Evolutionary conservation across 139 green algal genomes (phyloP).

Genomic region (Closterium sp.): DNA sequence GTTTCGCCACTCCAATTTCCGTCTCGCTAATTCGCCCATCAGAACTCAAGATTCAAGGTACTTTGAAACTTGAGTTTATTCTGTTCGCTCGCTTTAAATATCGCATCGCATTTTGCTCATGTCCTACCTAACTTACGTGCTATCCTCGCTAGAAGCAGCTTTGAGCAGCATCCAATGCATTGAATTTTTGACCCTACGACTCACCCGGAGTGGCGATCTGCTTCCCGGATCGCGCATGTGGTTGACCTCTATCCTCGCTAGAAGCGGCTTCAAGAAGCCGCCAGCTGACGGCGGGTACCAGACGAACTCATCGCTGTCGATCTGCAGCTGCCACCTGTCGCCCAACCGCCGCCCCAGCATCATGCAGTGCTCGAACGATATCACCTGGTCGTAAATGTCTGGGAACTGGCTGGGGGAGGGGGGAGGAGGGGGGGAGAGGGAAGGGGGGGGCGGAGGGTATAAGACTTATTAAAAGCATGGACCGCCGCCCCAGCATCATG

Average conservation of each 20-base stretch:
- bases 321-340: constrained; percentile 17
- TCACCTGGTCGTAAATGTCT: background rate
- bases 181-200: too few species aligned
- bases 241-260: background rate
- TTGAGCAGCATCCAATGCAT: too few species aligned
- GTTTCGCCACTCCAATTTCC: too few species aligned
- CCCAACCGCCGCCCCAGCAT: background rate
- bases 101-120: too few species aligned
- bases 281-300: background rate
- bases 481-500: constrained; percentile 4
- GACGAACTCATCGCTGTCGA: constrained; percentile 27
- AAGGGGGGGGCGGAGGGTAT: too few species aligned
- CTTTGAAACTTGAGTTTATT: too few species aligned
- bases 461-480: too few species aligned
- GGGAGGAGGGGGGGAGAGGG: too few species aligned
- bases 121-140: too few species aligned
- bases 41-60: too few species aligned
- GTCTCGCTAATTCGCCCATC: too few species aligned
- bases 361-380: background rate
- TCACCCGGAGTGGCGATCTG: background rate
- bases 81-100: too few species aligned
- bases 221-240: background rate
- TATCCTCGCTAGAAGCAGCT: background rate
- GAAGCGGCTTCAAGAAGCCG: background rate
- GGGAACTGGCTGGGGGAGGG: background rate